phyloP scores from a whole-genome alignment of 2,329 filamentous ascomycete species.

The Apiospora hydei region DNA sequence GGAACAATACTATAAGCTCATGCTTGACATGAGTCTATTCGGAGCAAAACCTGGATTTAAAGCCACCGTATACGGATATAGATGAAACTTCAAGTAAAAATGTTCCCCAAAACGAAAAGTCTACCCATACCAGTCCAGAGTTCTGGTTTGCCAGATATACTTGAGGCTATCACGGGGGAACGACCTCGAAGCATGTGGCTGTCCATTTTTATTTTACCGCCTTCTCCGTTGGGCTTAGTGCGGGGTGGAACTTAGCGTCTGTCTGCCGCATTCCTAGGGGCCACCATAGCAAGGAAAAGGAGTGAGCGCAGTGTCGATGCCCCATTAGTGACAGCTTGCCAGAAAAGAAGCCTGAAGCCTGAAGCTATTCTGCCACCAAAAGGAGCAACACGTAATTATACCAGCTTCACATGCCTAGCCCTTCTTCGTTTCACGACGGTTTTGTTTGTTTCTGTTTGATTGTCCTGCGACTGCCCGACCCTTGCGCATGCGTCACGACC shows the following conservation, averaged over 20 bases:
- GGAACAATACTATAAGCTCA: not conserved
- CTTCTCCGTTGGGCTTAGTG: conserved; percentile 32
- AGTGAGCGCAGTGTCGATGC: conserved; percentile 1
- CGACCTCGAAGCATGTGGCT: not conserved
- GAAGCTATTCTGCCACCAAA: conserved; percentile 8
- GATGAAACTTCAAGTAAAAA: not conserved
- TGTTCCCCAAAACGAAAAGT: not conserved
- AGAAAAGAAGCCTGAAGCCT: not conserved
- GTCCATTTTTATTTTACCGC: conserved; percentile 19
- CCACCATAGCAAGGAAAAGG: not conserved
- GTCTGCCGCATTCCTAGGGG: conserved; percentile 22
- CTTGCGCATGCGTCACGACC: conserved; percentile 14
- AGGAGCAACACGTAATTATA: not conserved
- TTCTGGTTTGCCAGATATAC: not conserved
- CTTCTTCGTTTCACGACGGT: conserved; percentile 3
- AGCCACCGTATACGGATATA: too few species aligned
- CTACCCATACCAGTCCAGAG: not conserved
- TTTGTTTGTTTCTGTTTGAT: not conserved
- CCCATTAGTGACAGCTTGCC: conserved; percentile 20
- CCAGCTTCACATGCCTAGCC: not conserved
- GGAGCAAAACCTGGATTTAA: not conserved
- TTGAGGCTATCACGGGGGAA: not conserved
- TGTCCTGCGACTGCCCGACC: not conserved
- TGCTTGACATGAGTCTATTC: not conserved
- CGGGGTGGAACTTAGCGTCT: conserved; percentile 28